Base-by-base conservation (phyloP, 805 yeast genomes). In the Starmerella riodocensis region DNA sequence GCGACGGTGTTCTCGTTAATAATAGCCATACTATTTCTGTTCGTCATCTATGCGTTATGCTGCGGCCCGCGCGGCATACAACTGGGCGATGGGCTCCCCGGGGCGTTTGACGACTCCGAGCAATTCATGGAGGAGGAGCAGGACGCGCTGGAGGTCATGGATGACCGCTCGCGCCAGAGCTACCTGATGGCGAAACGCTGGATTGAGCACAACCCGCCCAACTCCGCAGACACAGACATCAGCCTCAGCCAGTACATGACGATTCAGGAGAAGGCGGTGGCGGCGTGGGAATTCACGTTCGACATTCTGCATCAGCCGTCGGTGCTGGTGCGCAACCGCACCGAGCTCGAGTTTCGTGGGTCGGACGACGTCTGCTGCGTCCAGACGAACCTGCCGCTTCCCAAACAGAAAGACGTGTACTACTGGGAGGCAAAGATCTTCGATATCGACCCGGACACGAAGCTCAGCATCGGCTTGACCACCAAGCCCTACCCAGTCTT, bases 401-500 rank as follows among this genome's bases (percentile, higher is more conserved):
- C 94, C 14, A 69, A 69, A 51, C 71, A 70, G 43, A 85, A 81
- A 55, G 91, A 82, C 39, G 88, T 83, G 4, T 84, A 83, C 54
- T 86, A 88, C 61, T 84, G 79, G 63, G 97, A 86, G 55, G 72
- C 78, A 29, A 91, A 91, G 53, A 70, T 91, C 1, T 85, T 74
- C 59, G 84, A 78, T 29, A 65, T 71, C 38, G 74, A 79, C 2
- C 56, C 50, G n/a, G 61, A 56, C 30, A 59, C 71, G 0, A 43
- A 39, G 18, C 50, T 88, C 1, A 73, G 94, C 0, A 65, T 91
- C 16, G 98, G 98, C 0, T 54, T 91, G 3, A 70, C 86, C 0
- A 73, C 93, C 0, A 73, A 75, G 46, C 98, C 98, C 6, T 91
- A 91, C 53, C 98, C 98, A 2, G 75, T 78, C 60, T 91, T 91